phyloP scores from a whole-genome alignment of 208 protist genomes.

The Zelonia costaricensis region DNA sequence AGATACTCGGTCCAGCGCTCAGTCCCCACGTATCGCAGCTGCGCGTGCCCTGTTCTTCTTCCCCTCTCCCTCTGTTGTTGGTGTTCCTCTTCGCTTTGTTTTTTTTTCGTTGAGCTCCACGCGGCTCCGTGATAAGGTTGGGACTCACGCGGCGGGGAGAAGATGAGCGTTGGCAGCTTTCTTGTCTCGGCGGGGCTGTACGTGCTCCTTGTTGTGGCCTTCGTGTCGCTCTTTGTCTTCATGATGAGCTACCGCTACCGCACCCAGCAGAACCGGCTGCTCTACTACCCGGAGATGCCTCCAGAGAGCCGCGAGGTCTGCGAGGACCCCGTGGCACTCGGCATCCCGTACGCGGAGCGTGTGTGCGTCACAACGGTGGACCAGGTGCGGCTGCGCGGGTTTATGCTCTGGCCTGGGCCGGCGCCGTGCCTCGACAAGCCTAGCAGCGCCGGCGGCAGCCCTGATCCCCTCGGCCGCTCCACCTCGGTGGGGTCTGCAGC shows the following conservation, averaged over 20 bases:
- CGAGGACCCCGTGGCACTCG: constrained; percentile 54
- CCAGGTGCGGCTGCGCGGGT: constrained; percentile 69
- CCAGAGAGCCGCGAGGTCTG: constrained; percentile 53
- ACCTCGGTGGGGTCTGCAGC: neutral
- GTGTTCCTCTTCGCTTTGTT: neutral
- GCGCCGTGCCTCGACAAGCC: constrained; percentile 11
- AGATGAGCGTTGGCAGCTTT: constrained; percentile 22
- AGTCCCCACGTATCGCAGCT: too few species aligned
- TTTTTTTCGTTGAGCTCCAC: neutral
- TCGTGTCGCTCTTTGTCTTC: constrained; percentile 22
- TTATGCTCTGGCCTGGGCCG: constrained; percentile 66
- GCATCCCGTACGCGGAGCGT: constrained; percentile 57
- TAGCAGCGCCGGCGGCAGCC: neutral
- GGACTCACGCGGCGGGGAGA: neutral
- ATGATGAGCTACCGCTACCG: constrained; percentile 29
- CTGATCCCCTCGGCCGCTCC: neutral
- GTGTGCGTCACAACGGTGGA: constrained; percentile 68
- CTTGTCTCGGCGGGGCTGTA: constrained; percentile 17
- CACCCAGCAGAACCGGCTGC: constrained; percentile 37
- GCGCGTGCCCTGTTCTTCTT: too few species aligned
- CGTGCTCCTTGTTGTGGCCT: constrained; percentile 13
- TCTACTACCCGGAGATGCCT: constrained; percentile 76
- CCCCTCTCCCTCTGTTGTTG: too few species aligned
- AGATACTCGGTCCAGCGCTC: too few species aligned
- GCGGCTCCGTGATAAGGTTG: neutral